Percentiles rank a stretch among this genome's conserved stretches.
Evolutionary conservation across 2,329 filamentous ascomycete genomes (phyloP).

Genomic region (Nemania sp.): DNA sequence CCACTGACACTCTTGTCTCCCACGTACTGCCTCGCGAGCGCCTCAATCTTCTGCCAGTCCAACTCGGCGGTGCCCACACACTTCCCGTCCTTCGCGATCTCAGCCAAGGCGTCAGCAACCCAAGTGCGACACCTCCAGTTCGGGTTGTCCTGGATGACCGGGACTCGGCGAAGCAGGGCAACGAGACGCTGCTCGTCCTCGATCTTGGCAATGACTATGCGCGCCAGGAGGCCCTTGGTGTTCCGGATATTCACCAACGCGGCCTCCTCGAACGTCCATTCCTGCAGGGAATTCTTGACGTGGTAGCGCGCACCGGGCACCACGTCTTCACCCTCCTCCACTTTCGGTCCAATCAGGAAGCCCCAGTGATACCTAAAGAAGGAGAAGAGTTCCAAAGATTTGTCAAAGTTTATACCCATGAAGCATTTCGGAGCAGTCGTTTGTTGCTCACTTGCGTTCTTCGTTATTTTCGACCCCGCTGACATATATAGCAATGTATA

Average conservation of each 20-base stretch:
- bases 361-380: slow-evolving; percentile 1
- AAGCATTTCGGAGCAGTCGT: neutral
- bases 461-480: neutral
- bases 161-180: neutral
- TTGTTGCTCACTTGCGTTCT: neutral
- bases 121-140: slow-evolving; percentile 5
- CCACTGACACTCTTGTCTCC: neutral
- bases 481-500: neutral
- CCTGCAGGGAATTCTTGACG: neutral
- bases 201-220: slow-evolving; percentile 7
- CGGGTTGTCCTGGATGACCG: neutral
- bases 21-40: slow-evolving; percentile 3
- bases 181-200: neutral
- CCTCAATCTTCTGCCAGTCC: slow-evolving; percentile 1
- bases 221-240: neutral
- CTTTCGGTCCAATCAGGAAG: slow-evolving; percentile 5
- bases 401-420: neutral
- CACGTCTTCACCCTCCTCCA: neutral
- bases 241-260: neutral
- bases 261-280: neutral
- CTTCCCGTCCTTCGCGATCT: neutral
- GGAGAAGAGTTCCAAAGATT: no score
- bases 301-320: neutral
- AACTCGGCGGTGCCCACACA: slow-evolving; percentile 2
- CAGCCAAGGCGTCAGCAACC: neutral